Evolutionary conservation across 805 yeast species (phyloP), one percentile per base, ranked within the genome.

Genomic region (Wickerhamiella allomyrinae): DNA sequence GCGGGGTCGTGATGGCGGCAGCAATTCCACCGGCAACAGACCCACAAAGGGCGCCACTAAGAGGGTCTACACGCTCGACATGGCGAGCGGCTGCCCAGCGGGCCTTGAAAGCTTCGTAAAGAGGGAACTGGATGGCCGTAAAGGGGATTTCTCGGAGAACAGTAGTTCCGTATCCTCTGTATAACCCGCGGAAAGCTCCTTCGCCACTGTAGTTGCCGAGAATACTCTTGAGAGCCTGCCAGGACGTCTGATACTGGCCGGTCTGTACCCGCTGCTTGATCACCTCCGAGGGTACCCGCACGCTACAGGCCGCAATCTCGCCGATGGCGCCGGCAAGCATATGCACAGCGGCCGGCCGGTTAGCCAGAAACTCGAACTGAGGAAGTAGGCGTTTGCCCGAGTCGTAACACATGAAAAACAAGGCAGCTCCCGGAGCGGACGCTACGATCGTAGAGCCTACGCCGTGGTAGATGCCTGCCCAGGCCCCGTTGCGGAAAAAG

Each of bases 231-330:
- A 91, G 69, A 11, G 94, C 81, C 37, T 74, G 74, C 59, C 68
- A 67, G 8, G 95, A 84, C 0, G 74, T 62, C 33, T 62, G 58
- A 52, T 67, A 65, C 39, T 66, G 69, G 33, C 76, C 65, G 0
- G 95, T 76, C 59, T 91, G 99, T 0, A 97, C 82, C 44, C 96
- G 69, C 62, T 91, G 98, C 61, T 91, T 91, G 52, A 91, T 76
- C 20, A 91, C 94, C 57, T 91, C 99, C 0, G 94, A 93, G 0
- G 99, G 99, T 0, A 91, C 99, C 44, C 99, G 69, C 1, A 91
- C 91, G 44, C 79, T 61, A 59, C 99, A 91, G 0, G 98, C 98
- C 1, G 91, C 79, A 13, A 86, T 68, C 57, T 91, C 99, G 44
- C 98, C 98, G 11, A 77, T 55, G 1, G 94, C 79, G 1, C 97